Evolutionary conservation across 768 basidiomycete genomes (phyloP).

Genomic region (Leccinum subtestaceum): DNA sequence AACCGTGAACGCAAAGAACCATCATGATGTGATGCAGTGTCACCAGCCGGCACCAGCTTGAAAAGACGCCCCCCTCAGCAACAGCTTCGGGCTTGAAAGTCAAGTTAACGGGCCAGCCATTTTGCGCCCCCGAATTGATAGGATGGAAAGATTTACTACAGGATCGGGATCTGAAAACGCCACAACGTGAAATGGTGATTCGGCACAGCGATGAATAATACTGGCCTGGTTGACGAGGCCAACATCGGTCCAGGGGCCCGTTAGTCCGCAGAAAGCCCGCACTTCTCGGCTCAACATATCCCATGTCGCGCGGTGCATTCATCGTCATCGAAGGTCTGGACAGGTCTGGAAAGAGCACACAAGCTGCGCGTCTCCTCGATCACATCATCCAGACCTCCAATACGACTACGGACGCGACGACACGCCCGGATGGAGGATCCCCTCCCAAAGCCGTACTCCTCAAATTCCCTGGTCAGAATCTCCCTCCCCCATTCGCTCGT

Average conservation of each 20-base stretch:
- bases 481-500: neutral
- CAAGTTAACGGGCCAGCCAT: neutral
- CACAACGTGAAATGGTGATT: too few species aligned
- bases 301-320: constrained; percentile 61
- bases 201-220: too few species aligned
- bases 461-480: constrained; percentile 83
- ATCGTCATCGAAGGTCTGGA: constrained; percentile 97
- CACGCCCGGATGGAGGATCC: neutral
- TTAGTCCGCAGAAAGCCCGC: neutral
- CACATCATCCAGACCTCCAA: constrained; percentile 39
- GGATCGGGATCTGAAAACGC: neutral
- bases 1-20: neutral
- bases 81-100: neutral
- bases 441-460: constrained; percentile 46
- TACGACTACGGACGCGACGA: neutral
- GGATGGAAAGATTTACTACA: too few species aligned
- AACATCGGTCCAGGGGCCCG: neutral
- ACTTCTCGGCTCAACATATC: constrained; percentile 59
- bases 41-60: neutral
- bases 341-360: constrained; percentile 91
- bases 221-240: neutral
- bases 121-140: neutral
- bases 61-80: neutral
- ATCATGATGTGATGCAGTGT: neutral
- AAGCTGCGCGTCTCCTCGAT: constrained; percentile 59